These are phyloP conservation scores for Rosellinia necatrix DNA, from an alignment of 2,329 filamentous ascomycete genomes.

Conservation along the genomic window DNA sequence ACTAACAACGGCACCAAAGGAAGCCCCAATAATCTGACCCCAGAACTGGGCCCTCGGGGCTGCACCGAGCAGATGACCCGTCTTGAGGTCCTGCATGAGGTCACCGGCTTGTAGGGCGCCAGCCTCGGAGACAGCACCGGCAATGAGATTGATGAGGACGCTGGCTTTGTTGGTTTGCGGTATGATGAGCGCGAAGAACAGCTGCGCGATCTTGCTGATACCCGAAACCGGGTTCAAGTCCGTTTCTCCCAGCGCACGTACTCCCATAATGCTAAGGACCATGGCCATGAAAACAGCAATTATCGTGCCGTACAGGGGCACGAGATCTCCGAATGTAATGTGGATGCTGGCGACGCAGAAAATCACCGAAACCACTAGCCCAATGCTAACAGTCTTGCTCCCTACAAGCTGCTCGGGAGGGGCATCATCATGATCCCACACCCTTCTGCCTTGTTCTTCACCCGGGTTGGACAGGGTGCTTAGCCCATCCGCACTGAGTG, in stretches of 20 bases:
- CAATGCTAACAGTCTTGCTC: conserved; percentile 70
- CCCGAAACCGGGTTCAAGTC: conserved; percentile 96
- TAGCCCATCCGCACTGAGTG: conserved; percentile 7
- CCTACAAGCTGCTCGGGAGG: conserved; percentile 82
- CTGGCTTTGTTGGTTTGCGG: conserved; percentile 80
- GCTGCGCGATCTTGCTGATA: conserved; percentile 93
- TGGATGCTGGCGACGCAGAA: conserved; percentile 84
- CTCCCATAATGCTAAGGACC: conserved; percentile 74
- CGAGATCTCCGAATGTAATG: conserved; percentile 79
- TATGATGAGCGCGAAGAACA: conserved; percentile 91
- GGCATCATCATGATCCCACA: conserved; percentile 71
- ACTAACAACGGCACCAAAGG: conserved; percentile 82
- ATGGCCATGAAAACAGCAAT: conserved; percentile 85
- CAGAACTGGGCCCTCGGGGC: conserved; percentile 95
- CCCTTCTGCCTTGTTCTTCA: conserved; percentile 33
- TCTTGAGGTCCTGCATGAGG: conserved; percentile 96
- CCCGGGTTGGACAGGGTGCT: conserved; percentile 25
- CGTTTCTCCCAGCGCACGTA: conserved; percentile 75
- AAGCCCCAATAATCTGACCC: conserved; percentile 90
- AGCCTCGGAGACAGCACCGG: conserved; percentile 83
- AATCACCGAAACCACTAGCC: conserved; percentile 74
- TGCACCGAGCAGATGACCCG: conserved; percentile 88
- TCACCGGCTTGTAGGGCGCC: conserved; percentile 94
- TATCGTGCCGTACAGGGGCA: conserved; percentile 76
- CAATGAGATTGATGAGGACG: conserved; percentile 93